Evolutionary conservation across 345 rosid species (phyloP).

Genomic region (Citrus cavaleriei): DNA sequence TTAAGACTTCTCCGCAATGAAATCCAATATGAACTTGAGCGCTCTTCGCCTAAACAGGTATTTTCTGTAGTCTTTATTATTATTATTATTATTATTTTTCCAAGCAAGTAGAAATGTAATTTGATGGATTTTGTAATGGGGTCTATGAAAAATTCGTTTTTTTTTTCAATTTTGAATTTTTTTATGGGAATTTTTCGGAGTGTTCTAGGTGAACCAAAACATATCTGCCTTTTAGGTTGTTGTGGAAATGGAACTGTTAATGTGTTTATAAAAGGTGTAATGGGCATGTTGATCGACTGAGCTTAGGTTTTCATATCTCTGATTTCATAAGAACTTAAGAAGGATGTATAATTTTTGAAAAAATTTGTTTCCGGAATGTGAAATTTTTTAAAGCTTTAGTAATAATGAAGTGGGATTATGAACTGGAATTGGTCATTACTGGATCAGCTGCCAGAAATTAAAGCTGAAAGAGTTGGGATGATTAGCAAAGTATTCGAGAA

Average conservation of each 20-base stretch:
- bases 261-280: neutral
- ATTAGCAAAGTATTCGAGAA: neutral
- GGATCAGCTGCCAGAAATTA: neutral
- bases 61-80: neutral
- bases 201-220: neutral
- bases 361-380: neutral
- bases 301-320: neutral
- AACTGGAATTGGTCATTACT: neutral
- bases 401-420: neutral
- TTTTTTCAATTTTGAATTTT: neutral
- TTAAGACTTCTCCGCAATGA: conserved; percentile 59
- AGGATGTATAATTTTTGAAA: neutral
- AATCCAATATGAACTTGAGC: conserved; percentile 66
- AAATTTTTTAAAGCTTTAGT: neutral
- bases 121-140: neutral
- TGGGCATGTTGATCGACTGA: no score
- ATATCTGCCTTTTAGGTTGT: neutral
- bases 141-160: neutral
- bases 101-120: neutral
- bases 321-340: neutral
- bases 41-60: conserved; percentile 42
- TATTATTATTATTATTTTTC: no score
- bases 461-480: neutral
- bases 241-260: neutral
- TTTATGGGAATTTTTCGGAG: neutral